Evolutionary conservation across 148 eudicot species (phyloP), one percentile per base, ranked within the genome.

Genomic region (Vaccinium vitisidaea): DNA sequence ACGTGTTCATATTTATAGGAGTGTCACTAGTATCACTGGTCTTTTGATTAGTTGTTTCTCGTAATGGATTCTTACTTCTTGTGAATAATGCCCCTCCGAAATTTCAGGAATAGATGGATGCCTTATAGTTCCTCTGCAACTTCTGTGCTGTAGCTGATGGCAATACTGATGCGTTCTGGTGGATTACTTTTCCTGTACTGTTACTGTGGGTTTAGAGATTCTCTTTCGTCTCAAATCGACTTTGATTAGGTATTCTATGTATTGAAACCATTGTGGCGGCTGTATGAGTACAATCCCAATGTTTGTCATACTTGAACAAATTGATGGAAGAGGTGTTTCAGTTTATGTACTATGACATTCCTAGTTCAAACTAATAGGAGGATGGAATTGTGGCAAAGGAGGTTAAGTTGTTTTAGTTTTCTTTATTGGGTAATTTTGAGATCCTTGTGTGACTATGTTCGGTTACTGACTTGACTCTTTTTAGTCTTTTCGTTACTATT

Each of bases 41-140:
- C 30, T 65, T 65, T 23, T 23, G 27, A 65, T 65, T 65, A 65
- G 27, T 65, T 65, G 8, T 23, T 18, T 75, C 79, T 75, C 18
- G 54, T 9, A 46, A 43, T 6, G 10, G n/a, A 19, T 49, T 48
- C 4, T 63, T 39, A 43, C 25, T 18, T 46, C 2, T 48, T 25
- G 2, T 61, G 11, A 8, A 63, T 48, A 69, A 25, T 67, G 32
- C 3, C 15, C n/a, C 61, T 23, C 19, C 52, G 3, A 18, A 49
- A 27, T 84, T 79, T 84, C 86, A 84, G 86, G 86, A 84, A 55
- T 84, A 79, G 82, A 56, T 13, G 21, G 82, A 19, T 69, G 77
- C 25, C 27, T 46, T 23, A 23, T 65, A 39, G 46, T 36, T 78
- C 77, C 55, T 78, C 53, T 23, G 77, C 65, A 43, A 67, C 74